These are phyloP conservation scores for Extremus antarcticus DNA, from an alignment of 495 filamentous ascomycete species.

Conservation along the genomic window DNA sequence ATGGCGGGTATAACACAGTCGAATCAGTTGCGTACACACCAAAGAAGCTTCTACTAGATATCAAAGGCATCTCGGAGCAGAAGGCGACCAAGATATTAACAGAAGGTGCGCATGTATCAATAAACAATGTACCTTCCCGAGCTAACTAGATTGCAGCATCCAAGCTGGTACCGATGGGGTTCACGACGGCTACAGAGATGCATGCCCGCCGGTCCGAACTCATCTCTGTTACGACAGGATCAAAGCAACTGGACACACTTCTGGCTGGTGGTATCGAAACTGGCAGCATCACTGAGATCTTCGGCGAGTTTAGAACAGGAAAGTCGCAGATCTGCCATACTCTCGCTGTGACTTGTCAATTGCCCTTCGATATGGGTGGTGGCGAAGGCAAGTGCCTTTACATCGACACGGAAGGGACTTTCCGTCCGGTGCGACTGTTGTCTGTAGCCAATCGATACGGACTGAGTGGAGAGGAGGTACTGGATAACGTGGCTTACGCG, in stretches of 20 bases:
- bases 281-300: slow-evolving; percentile 95
- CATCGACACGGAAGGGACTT: slow-evolving; percentile 97
- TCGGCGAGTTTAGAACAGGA: slow-evolving; percentile 94
- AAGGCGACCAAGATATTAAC: slow-evolving; percentile 90
- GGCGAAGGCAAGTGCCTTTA: slow-evolving; percentile 99
- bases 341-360: slow-evolving; percentile 91
- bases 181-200: slow-evolving; percentile 99
- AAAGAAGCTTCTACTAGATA: slow-evolving; percentile 71
- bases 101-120: slow-evolving; percentile 51
- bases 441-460: slow-evolving; percentile 90
- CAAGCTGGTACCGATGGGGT: slow-evolving; percentile 95
- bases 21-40: slow-evolving; percentile 95
- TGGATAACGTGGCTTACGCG: slow-evolving; percentile 96
- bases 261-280: slow-evolving; percentile 93
- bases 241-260: slow-evolving; percentile 90
- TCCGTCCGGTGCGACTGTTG: slow-evolving; percentile 74
- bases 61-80: slow-evolving; percentile 94
- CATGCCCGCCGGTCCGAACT: slow-evolving; percentile 89
- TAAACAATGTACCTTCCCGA: neutral
- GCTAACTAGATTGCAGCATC: slow-evolving; percentile 47
- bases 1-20: slow-evolving; percentile 89
- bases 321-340: slow-evolving; percentile 99
- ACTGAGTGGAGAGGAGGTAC: slow-evolving; percentile 87
- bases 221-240: slow-evolving; percentile 95
- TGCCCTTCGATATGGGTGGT: slow-evolving; percentile 97